Conservation (phyloP, 2,329 filamentous ascomycete species). For the Aschersonia sp. region DNA sequence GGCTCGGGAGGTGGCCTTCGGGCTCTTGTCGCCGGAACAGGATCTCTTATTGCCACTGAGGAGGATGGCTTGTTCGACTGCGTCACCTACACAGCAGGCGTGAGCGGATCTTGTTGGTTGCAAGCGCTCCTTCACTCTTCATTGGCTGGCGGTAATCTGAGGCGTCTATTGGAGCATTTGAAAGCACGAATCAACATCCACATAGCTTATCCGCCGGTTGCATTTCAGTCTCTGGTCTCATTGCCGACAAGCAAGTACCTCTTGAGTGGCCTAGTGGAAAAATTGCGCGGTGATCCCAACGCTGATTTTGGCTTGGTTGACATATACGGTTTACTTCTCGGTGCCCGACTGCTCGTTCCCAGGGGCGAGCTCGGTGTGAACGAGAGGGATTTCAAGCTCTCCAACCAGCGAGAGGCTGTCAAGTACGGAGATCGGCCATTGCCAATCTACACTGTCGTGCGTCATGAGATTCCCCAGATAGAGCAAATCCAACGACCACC, state of each 20-base stretch:
- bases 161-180: slow-evolving; percentile 64
- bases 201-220: slow-evolving; percentile 81
- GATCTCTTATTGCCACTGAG: slow-evolving; percentile 70
- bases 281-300: slow-evolving; percentile 56
- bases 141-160: slow-evolving; percentile 52
- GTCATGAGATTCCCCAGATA: slow-evolving; percentile 71
- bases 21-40: slow-evolving; percentile 79
- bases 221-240: slow-evolving; percentile 66
- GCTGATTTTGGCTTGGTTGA: slow-evolving; percentile 86
- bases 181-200: slow-evolving; percentile 76
- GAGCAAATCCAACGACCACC: slow-evolving; percentile 22
- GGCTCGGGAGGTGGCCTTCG: slow-evolving; percentile 85
- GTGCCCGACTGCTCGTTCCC: slow-evolving; percentile 68
- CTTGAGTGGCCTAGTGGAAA: slow-evolving; percentile 78
- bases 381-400: slow-evolving; percentile 74
- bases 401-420: slow-evolving; percentile 66
- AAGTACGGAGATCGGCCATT: slow-evolving; percentile 69
- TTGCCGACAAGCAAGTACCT: slow-evolving; percentile 89
- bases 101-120: slow-evolving; percentile 93
- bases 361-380: slow-evolving; percentile 64
- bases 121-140: slow-evolving; percentile 70
- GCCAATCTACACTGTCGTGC: slow-evolving; percentile 89
- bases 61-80: slow-evolving; percentile 89
- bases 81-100: slow-evolving; percentile 85
- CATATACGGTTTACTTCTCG: slow-evolving; percentile 76